Evolutionary conservation across 345 rosid species (phyloP).

Genomic region (Pistacia atlantica): DNA sequence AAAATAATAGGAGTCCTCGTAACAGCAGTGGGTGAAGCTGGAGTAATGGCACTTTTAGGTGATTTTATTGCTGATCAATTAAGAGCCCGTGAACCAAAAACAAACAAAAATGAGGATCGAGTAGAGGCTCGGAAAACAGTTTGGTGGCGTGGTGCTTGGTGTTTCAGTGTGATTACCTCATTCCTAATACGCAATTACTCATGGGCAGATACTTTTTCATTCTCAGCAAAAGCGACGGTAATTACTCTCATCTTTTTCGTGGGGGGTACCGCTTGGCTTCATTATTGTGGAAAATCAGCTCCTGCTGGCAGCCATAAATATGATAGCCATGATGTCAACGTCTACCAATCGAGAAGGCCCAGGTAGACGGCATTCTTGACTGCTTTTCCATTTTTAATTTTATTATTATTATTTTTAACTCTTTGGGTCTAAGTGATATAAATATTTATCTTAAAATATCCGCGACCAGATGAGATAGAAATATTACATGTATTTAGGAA

Average conservation of each 20-base stretch:
- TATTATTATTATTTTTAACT: no score
- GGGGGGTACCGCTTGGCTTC: neutral
- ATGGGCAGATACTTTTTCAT: neutral
- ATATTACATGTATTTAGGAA: no score
- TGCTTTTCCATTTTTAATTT: no score
- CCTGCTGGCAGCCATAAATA: no score
- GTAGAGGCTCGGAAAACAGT: neutral
- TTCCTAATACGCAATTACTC: neutral
- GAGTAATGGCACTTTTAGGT: neutral
- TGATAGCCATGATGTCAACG: no score
- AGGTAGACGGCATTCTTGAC: no score
- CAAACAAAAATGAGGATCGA: neutral
- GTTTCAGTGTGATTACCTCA: neutral
- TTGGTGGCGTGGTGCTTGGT: neutral
- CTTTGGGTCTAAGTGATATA: no score
- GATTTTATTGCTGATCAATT: neutral
- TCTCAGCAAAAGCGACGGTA: neutral
- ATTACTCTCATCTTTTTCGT: neutral
- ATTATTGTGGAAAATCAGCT: neutral
- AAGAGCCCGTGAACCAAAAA: neutral
- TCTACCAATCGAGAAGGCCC: no score
- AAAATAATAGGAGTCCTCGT: neutral
- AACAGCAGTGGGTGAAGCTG: neutral
- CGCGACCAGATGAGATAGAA: no score
- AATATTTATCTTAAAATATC: no score